phyloP scores from a whole-genome alignment of 768 basidiomycete species.

The Inosperma sp. region DNA sequence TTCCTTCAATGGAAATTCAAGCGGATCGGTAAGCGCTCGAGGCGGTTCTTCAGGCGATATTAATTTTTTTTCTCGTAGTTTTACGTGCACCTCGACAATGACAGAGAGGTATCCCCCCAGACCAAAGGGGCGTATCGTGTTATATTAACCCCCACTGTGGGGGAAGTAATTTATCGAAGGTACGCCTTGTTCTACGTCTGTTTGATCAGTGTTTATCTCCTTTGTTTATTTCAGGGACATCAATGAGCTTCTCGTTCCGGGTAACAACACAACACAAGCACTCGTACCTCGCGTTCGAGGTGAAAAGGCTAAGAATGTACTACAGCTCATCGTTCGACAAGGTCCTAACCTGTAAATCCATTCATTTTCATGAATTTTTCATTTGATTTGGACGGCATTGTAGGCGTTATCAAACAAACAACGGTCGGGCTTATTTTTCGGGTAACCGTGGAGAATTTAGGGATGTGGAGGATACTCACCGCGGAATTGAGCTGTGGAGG shows the following conservation, averaged over 20 bases:
- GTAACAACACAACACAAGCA: not conserved
- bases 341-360: constrained; percentile 39
- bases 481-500: constrained; percentile 41
- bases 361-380: not conserved
- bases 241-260: not conserved
- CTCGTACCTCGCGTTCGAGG: constrained; percentile 14
- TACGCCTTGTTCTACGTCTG: constrained; percentile 12
- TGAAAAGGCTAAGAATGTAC: constrained; percentile 38
- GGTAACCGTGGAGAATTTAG: constrained; percentile 8
- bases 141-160: constrained; percentile 35
- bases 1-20: not conserved
- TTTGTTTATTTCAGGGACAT: not conserved
- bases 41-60: not conserved
- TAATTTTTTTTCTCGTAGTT: not conserved
- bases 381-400: not conserved
- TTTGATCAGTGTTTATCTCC: not conserved
- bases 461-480: not conserved
- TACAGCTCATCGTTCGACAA: constrained; percentile 48
- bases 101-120: too few species aligned
- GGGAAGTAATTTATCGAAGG: constrained; percentile 34
- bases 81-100: not conserved
- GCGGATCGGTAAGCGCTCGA: not conserved
- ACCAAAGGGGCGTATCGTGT: constrained; percentile 31
- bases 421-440: constrained; percentile 46
- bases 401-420: constrained; percentile 41